Percentiles rank a stretch among this genome's conserved stretches.
Conservation (phyloP, 331 rosid species). For the Spiraea crenata region DNA sequence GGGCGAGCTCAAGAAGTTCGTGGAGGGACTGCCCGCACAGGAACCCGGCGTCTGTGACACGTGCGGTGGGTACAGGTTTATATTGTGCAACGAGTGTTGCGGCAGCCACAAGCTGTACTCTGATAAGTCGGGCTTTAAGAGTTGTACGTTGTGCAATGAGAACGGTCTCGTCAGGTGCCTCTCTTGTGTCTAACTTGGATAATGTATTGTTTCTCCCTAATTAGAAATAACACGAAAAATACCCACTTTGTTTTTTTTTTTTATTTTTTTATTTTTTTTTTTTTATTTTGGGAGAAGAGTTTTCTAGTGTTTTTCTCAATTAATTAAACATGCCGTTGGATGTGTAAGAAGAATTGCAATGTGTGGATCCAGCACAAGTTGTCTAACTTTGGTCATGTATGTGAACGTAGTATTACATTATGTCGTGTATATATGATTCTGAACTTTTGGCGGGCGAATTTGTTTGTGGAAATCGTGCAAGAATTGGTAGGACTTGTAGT, state of each 20-base stretch:
- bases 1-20: constrained; percentile 87
- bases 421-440: background rate
- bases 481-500: too few relatives aligned
- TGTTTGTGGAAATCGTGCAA: background rate
- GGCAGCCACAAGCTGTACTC: constrained; percentile 79
- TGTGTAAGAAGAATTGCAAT: constrained; percentile 8
- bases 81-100: constrained; percentile 69
- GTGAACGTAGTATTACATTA: constrained; percentile 1
- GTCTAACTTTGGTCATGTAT: constrained; percentile 6
- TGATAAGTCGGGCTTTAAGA: constrained; percentile 64
- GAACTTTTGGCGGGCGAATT: background rate
- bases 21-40: constrained; percentile 71
- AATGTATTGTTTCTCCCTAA: constrained; percentile 37
- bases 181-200: constrained; percentile 42
- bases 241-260: background rate
- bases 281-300: constrained; percentile 9
- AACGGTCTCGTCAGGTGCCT: constrained; percentile 85
- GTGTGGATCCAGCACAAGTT: constrained; percentile 19
- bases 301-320: constrained; percentile 21
- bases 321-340: constrained; percentile 9
- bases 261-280: too few relatives aligned
- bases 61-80: constrained; percentile 73
- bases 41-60: constrained; percentile 52
- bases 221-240: constrained; percentile 1
- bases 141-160: constrained; percentile 72